These are phyloP conservation scores for Adansonia digitata DNA, from an alignment of 345 rosid species.

Conservation along the genomic window DNA sequence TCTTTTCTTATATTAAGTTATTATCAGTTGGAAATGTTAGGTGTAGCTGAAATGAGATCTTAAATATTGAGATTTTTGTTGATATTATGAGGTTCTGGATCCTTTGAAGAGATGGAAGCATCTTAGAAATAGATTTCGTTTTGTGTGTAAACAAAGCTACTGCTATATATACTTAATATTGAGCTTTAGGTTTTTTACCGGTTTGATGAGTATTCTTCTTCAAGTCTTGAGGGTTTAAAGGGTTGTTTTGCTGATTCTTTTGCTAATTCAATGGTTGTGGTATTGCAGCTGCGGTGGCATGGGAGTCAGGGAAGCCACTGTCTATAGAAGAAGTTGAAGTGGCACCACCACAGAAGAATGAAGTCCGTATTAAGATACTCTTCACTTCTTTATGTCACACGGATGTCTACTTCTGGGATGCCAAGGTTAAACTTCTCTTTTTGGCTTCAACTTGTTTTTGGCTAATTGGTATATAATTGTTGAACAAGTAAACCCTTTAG, in stretches of 20 bases:
- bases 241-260: neutral
- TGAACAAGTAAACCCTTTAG: neutral
- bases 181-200: neutral
- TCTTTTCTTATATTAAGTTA: no score
- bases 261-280: slow-evolving; percentile 1
- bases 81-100: no score
- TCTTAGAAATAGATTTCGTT: neutral
- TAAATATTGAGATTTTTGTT: no score
- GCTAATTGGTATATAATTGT: neutral
- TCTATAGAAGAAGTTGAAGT: slow-evolving; percentile 84
- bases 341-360: slow-evolving; percentile 85
- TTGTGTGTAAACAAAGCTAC: neutral
- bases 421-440: slow-evolving; percentile 47
- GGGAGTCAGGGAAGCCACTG: slow-evolving; percentile 92
- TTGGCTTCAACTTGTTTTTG: neutral
- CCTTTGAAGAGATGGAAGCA: neutral
- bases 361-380: slow-evolving; percentile 79
- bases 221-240: no score
- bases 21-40: no score
- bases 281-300: slow-evolving; percentile 72
- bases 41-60: no score
- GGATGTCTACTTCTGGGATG: slow-evolving; percentile 95
- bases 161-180: neutral
- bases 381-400: slow-evolving; percentile 83
- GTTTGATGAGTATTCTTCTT: neutral